Evolutionary conservation across 106 monocot species (phyloP), one percentile per base, ranked within the genome.

Genomic region (Dioscorea alata): DNA sequence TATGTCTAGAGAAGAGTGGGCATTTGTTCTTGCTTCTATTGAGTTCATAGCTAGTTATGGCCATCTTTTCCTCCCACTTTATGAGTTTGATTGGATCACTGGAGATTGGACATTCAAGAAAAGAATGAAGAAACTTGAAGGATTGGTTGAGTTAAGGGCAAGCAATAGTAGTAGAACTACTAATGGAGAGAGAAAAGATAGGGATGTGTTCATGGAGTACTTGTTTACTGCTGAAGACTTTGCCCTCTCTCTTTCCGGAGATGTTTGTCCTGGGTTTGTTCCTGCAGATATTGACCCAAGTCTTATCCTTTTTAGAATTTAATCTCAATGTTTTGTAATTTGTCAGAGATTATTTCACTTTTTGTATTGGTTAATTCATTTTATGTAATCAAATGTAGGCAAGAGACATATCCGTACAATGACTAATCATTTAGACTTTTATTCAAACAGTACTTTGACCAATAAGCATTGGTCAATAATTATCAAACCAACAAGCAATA

Each of bases 61-160:
- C 9, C 71, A 78, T 17, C 77, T 73, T 0, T 83, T 83, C 67
- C 65, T 78, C 13, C 66, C 83, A 34, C 71, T 83, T 23, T 83
- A 83, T 49, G 25, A 67, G 0, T 75, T 78, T 31, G 71, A 83
- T 18, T 78, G 83, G 83, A 17, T 1, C 6, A 74, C 78, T 0
- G 83, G 83, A n/a, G 78, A 74, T 34, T 83, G 78, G 78, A 68
- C 65, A 1, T 75, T 71, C 50, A 60, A 42, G 0, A 71, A 23
- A n/a, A 64, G 50, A 61, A 24, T 8, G 73, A 34, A 65, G 42
- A 18, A 65, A 18, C 28, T 57, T 13, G 32, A 31, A 12, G 31
- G 8, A 17, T 13, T 23, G 17, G 24, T 1, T 14, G 33, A 15
- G 15, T 13, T 32, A n/a, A 4, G 4, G 23, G 0, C 21, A 13